Evolutionary conservation across 2,329 filamentous ascomycete genomes (phyloP).

Genomic region (Talaromyces albobiverticillius): DNA sequence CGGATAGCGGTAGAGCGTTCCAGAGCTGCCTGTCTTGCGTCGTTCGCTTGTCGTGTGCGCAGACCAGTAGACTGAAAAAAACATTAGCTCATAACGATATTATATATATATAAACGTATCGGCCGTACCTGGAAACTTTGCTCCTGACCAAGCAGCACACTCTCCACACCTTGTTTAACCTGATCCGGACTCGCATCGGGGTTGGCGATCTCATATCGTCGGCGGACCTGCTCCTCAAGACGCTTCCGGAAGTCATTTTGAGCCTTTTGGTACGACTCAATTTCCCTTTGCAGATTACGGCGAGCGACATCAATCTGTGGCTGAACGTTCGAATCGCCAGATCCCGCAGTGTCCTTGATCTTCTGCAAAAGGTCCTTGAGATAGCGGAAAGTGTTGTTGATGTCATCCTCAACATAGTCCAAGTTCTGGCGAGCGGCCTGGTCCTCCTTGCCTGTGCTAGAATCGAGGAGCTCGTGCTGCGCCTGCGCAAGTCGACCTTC

Average conservation of each 20-base stretch:
- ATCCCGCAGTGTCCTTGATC: constrained; percentile 78
- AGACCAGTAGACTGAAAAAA: constrained; percentile 30
- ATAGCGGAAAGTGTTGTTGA: constrained; percentile 77
- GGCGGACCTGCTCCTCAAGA: constrained; percentile 76
- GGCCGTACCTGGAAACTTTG: constrained; percentile 80
- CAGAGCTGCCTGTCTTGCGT: constrained; percentile 73
- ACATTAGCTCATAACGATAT: neutral
- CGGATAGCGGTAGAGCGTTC: constrained; percentile 83
- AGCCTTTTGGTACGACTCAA: constrained; percentile 75
- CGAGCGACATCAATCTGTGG: constrained; percentile 80
- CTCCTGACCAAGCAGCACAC: constrained; percentile 59
- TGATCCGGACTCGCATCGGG: constrained; percentile 78
- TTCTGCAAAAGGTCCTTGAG: constrained; percentile 75
- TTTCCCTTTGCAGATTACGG: constrained; percentile 73
- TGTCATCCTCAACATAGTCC: constrained; percentile 70
- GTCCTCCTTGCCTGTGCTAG: constrained; percentile 67
- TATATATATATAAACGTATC: neutral
- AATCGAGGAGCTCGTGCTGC: constrained; percentile 71
- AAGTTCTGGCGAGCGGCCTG: constrained; percentile 66
- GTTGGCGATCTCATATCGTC: constrained; percentile 86
- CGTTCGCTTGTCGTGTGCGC: constrained; percentile 69
- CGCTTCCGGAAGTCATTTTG: constrained; percentile 79
- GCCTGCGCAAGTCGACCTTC: constrained; percentile 50
- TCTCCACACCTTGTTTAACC: constrained; percentile 72
- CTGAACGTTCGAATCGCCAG: constrained; percentile 68